Percentiles rank a stretch among this genome's conserved stretches.
phyloP scores from a whole-genome alignment of 2,329 filamentous ascomycete species.

The Calonectria ilicicola region DNA sequence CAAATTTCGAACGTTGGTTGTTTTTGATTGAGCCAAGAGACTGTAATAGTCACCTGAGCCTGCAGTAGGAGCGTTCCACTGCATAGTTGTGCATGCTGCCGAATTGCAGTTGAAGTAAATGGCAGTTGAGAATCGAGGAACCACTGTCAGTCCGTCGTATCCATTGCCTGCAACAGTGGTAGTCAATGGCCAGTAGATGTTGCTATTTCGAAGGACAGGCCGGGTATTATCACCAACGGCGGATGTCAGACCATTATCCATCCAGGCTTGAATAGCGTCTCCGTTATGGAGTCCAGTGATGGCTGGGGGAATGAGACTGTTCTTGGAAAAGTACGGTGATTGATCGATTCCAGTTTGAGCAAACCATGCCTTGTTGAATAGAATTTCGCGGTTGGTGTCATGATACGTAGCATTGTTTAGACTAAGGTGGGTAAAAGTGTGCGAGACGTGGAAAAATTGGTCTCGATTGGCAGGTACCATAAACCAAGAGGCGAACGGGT shows the following conservation, averaged over 20 bases:
- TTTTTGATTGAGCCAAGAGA: slow-evolving; percentile 23
- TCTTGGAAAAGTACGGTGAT: slow-evolving; percentile 25
- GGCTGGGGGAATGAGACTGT: slow-evolving; percentile 24
- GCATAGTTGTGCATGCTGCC: slow-evolving; percentile 22
- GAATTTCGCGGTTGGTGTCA: slow-evolving; percentile 28
- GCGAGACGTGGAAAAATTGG: slow-evolving; percentile 30
- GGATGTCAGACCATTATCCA: slow-evolving; percentile 25
- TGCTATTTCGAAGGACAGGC: slow-evolving; percentile 15
- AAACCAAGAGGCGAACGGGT: slow-evolving; percentile 31
- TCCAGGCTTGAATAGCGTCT: slow-evolving; percentile 31
- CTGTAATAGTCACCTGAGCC: slow-evolving; percentile 12
- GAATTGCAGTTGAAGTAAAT: slow-evolving; percentile 33
- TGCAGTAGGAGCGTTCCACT: slow-evolving; percentile 20
- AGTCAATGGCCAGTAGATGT: slow-evolving; percentile 28
- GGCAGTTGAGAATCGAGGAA: slow-evolving; percentile 30
- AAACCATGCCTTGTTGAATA: slow-evolving; percentile 32
- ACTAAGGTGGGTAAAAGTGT: slow-evolving; percentile 31
- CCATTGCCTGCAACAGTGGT: slow-evolving; percentile 27
- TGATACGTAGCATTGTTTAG: slow-evolving; percentile 34
- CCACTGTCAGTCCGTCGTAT: slow-evolving; percentile 25
- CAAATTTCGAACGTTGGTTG: slow-evolving; percentile 25
- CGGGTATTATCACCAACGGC: slow-evolving; percentile 34
- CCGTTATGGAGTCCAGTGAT: slow-evolving; percentile 35
- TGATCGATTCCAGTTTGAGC: slow-evolving; percentile 33
- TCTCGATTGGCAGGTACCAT: slow-evolving; percentile 29